phyloP scores from a whole-genome alignment of 495 filamentous ascomycete genomes.

The Cercophora newfieldiana region DNA sequence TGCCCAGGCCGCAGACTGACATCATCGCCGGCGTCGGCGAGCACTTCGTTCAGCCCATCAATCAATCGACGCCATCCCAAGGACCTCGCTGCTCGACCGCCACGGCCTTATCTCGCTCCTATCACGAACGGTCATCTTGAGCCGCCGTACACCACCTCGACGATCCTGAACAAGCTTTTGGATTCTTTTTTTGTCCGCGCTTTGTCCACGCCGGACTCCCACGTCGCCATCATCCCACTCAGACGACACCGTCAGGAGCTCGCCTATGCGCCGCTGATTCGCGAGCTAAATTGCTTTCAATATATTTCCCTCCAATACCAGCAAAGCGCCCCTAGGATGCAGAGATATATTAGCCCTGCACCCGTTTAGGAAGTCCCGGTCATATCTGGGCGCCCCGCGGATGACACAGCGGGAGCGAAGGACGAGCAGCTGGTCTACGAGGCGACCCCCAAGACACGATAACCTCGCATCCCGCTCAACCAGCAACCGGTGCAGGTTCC shows the following conservation, averaged over 20 bases:
- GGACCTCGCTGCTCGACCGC: background rate
- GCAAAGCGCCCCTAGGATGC: constrained; percentile 11
- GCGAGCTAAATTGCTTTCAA: constrained; percentile 10
- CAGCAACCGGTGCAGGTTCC: background rate
- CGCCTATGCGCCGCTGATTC: constrained; percentile 6
- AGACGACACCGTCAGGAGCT: constrained; percentile 9
- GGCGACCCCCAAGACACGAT: background rate
- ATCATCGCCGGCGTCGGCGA: background rate
- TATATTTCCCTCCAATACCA: background rate
- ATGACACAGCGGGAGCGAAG: background rate
- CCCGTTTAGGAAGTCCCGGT: constrained; percentile 14
- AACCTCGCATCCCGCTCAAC: background rate
- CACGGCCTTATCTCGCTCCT: background rate
- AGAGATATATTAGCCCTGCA: constrained; percentile 5
- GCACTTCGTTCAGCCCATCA: background rate
- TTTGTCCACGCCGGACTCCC: background rate
- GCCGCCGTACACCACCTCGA: constrained; percentile 6
- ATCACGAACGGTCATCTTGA: background rate
- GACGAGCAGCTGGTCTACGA: background rate
- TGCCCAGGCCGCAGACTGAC: no score
- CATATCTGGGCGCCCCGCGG: background rate
- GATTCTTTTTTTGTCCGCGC: background rate
- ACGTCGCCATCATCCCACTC: background rate
- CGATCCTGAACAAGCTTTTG: background rate
- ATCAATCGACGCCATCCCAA: background rate